These are phyloP conservation scores for Dianthus caryophyllus DNA, from an alignment of 148 eudicot genomes.

Conservation along the genomic window DNA sequence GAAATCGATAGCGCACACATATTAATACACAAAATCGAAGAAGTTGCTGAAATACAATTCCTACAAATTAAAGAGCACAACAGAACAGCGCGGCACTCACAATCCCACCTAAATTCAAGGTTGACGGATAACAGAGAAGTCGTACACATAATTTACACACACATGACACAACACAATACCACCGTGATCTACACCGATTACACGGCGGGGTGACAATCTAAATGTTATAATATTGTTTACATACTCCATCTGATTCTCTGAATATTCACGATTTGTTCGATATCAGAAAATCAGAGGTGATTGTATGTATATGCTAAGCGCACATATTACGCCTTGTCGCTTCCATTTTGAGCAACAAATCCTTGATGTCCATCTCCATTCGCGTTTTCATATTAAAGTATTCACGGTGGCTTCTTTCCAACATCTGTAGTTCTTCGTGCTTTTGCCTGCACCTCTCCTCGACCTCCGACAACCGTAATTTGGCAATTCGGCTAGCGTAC, in stretches of 20 bases:
- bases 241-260: too few relatives aligned
- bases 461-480: constrained; percentile 55
- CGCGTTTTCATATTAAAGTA: constrained; percentile 79
- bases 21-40: not conserved
- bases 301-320: constrained; percentile 27
- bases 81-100: not conserved
- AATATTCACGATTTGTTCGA: too few relatives aligned
- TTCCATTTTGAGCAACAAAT: constrained; percentile 83
- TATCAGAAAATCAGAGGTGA: too few relatives aligned
- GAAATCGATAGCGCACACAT: too few relatives aligned
- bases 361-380: constrained; percentile 86
- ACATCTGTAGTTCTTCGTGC: constrained; percentile 57
- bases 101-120: not conserved
- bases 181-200: not conserved
- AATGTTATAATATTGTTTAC: too few relatives aligned
- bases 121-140: not conserved
- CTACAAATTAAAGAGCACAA: not conserved
- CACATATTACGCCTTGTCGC: constrained; percentile 56
- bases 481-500: constrained; percentile 45
- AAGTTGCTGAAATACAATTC: not conserved
- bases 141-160: not conserved
- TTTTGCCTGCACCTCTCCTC: constrained; percentile 67
- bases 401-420: constrained; percentile 74
- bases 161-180: not conserved
- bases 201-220: not conserved